Percentiles rank a stretch among this genome's conserved stretches.
phyloP scores from a whole-genome alignment of 805 yeast species.

The Vanderwaltozyma tropicalis region DNA sequence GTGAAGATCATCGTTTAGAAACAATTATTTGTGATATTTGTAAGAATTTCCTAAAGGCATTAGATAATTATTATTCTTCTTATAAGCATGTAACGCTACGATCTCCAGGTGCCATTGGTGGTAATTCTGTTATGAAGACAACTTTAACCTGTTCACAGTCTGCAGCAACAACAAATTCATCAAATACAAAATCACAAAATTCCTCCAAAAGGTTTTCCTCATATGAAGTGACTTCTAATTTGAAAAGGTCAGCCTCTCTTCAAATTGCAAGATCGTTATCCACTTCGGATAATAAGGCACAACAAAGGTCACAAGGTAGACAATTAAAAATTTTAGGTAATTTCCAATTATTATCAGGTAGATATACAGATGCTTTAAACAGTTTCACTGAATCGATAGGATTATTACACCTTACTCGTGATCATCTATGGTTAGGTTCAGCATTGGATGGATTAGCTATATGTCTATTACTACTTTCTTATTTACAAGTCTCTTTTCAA shows the following conservation, averaged over 20 bases:
- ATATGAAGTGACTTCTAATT: constrained; percentile 25
- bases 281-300: constrained; percentile 27
- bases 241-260: constrained; percentile 26
- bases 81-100: constrained; percentile 71
- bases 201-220: constrained; percentile 15
- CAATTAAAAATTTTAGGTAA: constrained; percentile 67
- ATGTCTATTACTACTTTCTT: constrained; percentile 49
- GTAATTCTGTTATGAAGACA: constrained; percentile 34
- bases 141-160: constrained; percentile 21
- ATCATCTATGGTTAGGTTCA: constrained; percentile 80
- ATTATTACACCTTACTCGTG: constrained; percentile 51
- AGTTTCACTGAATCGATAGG: constrained; percentile 66
- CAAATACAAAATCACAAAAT: constrained; percentile 4
- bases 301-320: constrained; percentile 54
- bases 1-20: constrained; percentile 33
- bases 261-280: constrained; percentile 27
- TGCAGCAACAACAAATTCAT: constrained; percentile 1
- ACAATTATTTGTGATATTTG: constrained; percentile 68
- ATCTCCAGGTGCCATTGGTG: constrained; percentile 63
- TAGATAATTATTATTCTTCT: constrained; percentile 62
- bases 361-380: constrained; percentile 56
- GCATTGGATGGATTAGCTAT: constrained; percentile 76
- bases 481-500: constrained; percentile 30
- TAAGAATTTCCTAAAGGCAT: constrained; percentile 46
- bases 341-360: constrained; percentile 72